A percentile compares a stretch with the other conserved stretches of the same genome.
Evolutionary conservation across 345 rosid species (phyloP).

Genomic region (Sisymbrium irio): DNA sequence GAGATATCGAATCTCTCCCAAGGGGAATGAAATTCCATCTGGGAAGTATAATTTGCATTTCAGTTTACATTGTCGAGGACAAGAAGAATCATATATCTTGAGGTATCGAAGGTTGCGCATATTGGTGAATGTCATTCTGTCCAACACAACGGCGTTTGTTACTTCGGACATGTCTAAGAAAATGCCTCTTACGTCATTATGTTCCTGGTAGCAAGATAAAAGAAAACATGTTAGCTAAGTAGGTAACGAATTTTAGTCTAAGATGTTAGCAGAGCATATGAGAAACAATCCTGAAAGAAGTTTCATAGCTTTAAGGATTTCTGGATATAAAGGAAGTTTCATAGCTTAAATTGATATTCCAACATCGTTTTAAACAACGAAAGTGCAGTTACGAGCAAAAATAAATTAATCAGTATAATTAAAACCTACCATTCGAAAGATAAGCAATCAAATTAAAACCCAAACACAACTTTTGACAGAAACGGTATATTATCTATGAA

Average conservation of each 20-base stretch:
- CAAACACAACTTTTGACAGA: neutral
- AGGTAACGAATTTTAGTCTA: neutral
- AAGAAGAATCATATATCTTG: neutral
- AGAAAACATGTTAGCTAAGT: neutral
- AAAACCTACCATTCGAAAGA: neutral
- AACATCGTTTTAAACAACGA: neutral
- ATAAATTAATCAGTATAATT: neutral
- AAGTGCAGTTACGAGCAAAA: neutral
- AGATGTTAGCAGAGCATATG: neutral
- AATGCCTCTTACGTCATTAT: neutral
- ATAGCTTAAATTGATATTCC: neutral
- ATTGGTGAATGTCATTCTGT: neutral
- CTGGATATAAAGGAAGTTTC: neutral
- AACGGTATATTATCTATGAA: neutral
- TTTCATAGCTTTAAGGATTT: neutral
- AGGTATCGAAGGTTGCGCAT: constrained; percentile 2
- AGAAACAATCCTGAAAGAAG: neutral
- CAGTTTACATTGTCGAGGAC: neutral
- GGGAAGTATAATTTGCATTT: neutral
- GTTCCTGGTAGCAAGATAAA: neutral
- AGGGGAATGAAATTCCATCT: neutral
- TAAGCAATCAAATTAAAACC: neutral
- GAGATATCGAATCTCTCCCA: neutral
- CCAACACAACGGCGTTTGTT: neutral
- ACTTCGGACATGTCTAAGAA: constrained; percentile 1